Evolutionary conservation across 2,329 filamentous ascomycete species (phyloP).

Genomic region (Colletotrichum sp.): DNA sequence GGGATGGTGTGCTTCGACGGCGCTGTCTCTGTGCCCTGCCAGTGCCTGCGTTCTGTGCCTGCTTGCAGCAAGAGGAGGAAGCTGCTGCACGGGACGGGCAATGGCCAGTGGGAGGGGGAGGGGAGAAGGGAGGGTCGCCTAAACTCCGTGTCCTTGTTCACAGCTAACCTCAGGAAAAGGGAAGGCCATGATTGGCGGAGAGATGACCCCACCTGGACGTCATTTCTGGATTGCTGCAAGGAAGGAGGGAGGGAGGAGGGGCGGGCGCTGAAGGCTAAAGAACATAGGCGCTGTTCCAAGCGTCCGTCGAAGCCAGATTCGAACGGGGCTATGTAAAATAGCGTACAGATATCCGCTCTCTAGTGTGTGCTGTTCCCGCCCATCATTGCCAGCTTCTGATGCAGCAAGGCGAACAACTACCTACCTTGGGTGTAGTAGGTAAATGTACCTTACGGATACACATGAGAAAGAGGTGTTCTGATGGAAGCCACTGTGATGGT

Average conservation of each 20-base stretch:
- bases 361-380: neutral
- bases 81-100: neutral
- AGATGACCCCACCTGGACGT: neutral
- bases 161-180: neutral
- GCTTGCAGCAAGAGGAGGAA: neutral
- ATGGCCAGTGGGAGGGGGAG: neutral
- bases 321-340: neutral
- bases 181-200: neutral
- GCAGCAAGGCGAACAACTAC: neutral
- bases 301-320: neutral
- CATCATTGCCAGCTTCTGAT: neutral
- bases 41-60: neutral
- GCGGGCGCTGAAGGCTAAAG: neutral
- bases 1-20: neutral
- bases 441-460: neutral
- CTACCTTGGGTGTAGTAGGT: neutral
- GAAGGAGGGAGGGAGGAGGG: neutral
- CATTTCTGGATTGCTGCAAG: conserved; percentile 16
- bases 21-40: neutral
- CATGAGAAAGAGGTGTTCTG: neutral
- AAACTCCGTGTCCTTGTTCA: neutral
- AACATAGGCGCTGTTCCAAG: neutral
- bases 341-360: neutral
- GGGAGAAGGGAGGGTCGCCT: neutral
- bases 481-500: neutral